These are phyloP conservation scores for Talaromyces sp. DNA, from an alignment of 2,329 filamentous ascomycete genomes.

Conservation along the genomic window DNA sequence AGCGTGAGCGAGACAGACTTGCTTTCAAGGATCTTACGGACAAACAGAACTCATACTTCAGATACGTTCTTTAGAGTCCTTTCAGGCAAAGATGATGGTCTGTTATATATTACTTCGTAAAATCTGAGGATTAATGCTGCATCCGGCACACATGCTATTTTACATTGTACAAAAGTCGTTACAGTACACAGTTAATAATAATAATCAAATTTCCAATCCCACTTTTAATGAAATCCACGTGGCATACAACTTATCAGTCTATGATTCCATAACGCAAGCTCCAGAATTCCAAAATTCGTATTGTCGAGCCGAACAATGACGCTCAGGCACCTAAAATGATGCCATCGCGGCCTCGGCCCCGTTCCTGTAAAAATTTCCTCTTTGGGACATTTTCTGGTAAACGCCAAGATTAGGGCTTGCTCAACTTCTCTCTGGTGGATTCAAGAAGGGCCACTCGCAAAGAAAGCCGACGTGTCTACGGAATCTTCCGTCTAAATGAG, in stretches of 20 bases:
- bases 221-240: background rate
- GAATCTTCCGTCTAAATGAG: background rate
- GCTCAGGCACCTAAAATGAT: background rate
- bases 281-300: background rate
- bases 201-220: background rate
- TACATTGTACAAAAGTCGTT: background rate
- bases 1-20: conserved; percentile 60
- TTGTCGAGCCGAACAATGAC: background rate
- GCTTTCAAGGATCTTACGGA: conserved; percentile 68
- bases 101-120: background rate
- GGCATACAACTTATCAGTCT: too few species aligned
- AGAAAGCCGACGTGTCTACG: background rate
- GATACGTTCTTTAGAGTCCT: conserved; percentile 51
- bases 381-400: background rate
- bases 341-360: background rate
- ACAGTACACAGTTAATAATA: background rate
- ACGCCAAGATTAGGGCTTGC: background rate
- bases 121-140: background rate
- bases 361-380: background rate
- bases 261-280: background rate
- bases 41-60: conserved; percentile 64
- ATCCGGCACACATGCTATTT: background rate
- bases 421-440: background rate
- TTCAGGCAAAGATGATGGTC: background rate
- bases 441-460: background rate